Base-by-base conservation (phyloP, 2,329 filamentous ascomycete genomes). In the Escovopsis weberi region DNA sequence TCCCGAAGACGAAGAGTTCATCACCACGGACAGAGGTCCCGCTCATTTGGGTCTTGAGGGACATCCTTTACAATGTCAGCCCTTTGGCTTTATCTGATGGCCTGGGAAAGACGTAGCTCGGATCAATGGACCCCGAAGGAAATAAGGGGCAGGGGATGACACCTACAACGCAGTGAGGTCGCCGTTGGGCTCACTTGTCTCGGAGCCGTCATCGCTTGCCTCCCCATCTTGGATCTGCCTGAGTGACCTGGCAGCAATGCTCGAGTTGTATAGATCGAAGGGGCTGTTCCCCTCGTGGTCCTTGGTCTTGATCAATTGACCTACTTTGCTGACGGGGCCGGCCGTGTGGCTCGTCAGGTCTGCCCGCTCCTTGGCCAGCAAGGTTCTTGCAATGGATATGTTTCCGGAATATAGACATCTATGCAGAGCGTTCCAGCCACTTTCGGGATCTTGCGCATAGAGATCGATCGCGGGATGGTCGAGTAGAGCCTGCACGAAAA, bases 381-480 rank as follows among this genome's bases (percentile, higher is more conserved):
- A 77, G 18, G 85, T 69, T 38, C 86, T 78, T 3, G 91, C 91
- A 50, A 94, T 81, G 6, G 84, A 80, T 40, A 91, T 78, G 55
- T 95, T 95, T 38, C 89, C 89, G 52, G 80, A 78, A 58, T 95
- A 96, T 36, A 96, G 69, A 7, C 88, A 85, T 53, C 91, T 77
- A 57, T 98, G 91, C 34, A 98, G 70, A 33, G 88, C 81, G 47
- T 94, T 98, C 91, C 91, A 98, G 37, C 88, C 89, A 60, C 83
- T 96, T 61, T 98, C 91, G 7, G 70, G 68, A 59, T 98, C 91
- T 58, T 94, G 88, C 2, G 74, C 69, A 54, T 94, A 91, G 8
- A 96, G 67, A 61, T 98, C 91, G 50, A 87, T 75, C 41, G 81
- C 72, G 2, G 87, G 85, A 55, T 94, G 80, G 19, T 87, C 80